Evolutionary conservation across 2,329 filamentous ascomycete species (phyloP), one percentile per base, ranked within the genome.

Genomic region (Aspergillus aculeatinus): DNA sequence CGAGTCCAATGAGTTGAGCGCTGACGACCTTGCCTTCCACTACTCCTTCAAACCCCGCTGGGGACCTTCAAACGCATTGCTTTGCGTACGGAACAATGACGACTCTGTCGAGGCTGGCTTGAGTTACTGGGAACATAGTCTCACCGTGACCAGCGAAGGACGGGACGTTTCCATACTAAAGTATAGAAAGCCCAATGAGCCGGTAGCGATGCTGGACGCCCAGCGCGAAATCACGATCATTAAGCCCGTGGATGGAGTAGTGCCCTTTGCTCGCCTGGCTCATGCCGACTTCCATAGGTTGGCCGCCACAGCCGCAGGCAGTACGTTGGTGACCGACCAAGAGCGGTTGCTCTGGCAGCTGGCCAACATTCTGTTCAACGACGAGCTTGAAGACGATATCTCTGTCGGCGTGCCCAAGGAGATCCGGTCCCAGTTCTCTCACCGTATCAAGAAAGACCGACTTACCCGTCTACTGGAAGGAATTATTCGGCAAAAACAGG

Each of bases 331-430:
- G 29, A 63, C 69, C 27, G 72, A 77, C 60, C 64, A 71, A 29
- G 77, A 80, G 64, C 68, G 70, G n/a, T 64, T 76, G 25, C 87
- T 95, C 1, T 99, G 96, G 95, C 85, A 91, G 62, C 81, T 99
- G 39, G 89, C 91, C 1, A 90, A 90, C 59, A 88, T 97, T 42
- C 83, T 99, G 3, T 99, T 96, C 70, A 92, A 96, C 65, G 81
- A 87, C n/a, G 74, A 79, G 10, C 76, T 80, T 21, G 74, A 81
- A 35, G 77, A 80, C 54, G 76, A 80, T 57, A 78, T 80, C 35
- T 80, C 77, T 11, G 71, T 70, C 3, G 74, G 74, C 39, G 73
- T 81, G 23, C 77, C 77, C 21, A 64, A 69, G 19, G 68, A 76
- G 48, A 65, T 80, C 53, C 73, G 74, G 44, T 58, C 72, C 1